Base-by-base conservation (phyloP, 1,284 basidiomycete genomes). In the Trametes sp. region DNA sequence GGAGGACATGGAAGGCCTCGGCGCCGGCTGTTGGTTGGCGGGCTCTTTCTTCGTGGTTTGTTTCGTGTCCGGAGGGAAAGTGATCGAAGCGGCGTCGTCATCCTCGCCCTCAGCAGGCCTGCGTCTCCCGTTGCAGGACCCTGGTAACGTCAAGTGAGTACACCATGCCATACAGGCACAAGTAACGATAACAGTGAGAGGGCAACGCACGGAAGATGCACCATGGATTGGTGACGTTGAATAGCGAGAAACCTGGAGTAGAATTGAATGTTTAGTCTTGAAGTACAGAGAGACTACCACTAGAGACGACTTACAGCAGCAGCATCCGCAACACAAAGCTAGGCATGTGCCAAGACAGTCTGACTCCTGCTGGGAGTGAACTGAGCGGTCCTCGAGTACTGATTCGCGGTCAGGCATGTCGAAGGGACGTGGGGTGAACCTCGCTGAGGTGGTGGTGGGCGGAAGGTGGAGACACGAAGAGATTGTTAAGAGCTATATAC, bases 241-340 rank as follows among this genome's bases (percentile, higher is more conserved):
- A 33, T 4, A 28, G 42, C 4, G 53, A 54, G 41, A 54, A 54
- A 19, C 53, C 53, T 54, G 13, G 2, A 4, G 4, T 19, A n/a
- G n/a, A n/a, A n/a, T n/a, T n/a, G n/a, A n/a, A n/a, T n/a, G n/a
- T n/a, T n/a, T n/a, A n/a, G n/a, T n/a, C n/a, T n/a, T n/a, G n/a
- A n/a, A n/a, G n/a, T n/a, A n/a, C n/a, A n/a, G n/a, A n/a, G n/a
- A n/a, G n/a, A n/a, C n/a, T 33, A 28, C 24, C 7, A 46, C 23
- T 14, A n/a, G 23, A 36, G 14, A 36, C 28, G n/a, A 53, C 51
- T 14, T 53, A 53, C 51, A 53, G 51, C 54, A 56, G 33, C 54
- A 56, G 33, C 54, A 56, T 56, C 61, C 61, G 38, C 62, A 59
- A 28, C 53, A 63, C 4, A 63, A 50, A 33, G 41, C 21, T 14